Conservation (phyloP, 495 filamentous ascomycete genomes). For the Haplographium delicatum region DNA sequence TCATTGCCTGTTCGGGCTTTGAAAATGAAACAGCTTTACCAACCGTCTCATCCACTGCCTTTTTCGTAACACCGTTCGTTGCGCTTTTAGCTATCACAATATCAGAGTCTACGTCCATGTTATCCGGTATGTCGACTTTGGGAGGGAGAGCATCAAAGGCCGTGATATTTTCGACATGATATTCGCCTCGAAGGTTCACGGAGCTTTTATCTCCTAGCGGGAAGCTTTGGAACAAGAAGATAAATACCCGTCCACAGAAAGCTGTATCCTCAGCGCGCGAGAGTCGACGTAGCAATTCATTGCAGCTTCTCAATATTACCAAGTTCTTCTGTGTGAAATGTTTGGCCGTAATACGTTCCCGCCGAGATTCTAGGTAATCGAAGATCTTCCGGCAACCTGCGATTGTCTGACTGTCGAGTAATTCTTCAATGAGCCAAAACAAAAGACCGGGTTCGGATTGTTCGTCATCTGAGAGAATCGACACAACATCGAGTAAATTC, state of each 20-base stretch:
- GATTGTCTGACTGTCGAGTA: constrained; percentile 93
- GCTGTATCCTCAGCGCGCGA: constrained; percentile 94
- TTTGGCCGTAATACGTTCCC: constrained; percentile 80
- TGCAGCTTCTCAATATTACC: constrained; percentile 85
- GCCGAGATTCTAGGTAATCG: constrained; percentile 86
- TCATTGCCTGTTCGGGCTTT: constrained; percentile 42
- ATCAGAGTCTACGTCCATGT: constrained; percentile 50
- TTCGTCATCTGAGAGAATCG: constrained; percentile 77
- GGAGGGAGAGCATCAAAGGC: constrained; percentile 60
- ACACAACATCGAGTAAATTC: constrained; percentile 88
- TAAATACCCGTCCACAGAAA: constrained; percentile 94
- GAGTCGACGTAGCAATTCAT: constrained; percentile 85
- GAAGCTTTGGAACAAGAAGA: constrained; percentile 97
- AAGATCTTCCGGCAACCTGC: constrained; percentile 85
- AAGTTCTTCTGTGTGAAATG: constrained; percentile 80
- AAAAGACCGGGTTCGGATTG: constrained; percentile 80
- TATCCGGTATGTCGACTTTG: constrained; percentile 52
- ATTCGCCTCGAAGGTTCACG: constrained; percentile 94
- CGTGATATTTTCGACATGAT: constrained; percentile 92
- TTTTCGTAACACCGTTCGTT: constrained; percentile 25
- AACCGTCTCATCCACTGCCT: constrained; percentile 31
- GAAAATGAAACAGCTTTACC: constrained; percentile 50
- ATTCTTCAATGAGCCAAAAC: constrained; percentile 88
- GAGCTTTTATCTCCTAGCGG: constrained; percentile 93
- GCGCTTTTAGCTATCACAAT: constrained; percentile 13